A percentile compares a stretch with the other conserved stretches of the same genome.
Conservation (phyloP, 2,329 filamentous ascomycete species). For the Coleophoma eucalyptorum region DNA sequence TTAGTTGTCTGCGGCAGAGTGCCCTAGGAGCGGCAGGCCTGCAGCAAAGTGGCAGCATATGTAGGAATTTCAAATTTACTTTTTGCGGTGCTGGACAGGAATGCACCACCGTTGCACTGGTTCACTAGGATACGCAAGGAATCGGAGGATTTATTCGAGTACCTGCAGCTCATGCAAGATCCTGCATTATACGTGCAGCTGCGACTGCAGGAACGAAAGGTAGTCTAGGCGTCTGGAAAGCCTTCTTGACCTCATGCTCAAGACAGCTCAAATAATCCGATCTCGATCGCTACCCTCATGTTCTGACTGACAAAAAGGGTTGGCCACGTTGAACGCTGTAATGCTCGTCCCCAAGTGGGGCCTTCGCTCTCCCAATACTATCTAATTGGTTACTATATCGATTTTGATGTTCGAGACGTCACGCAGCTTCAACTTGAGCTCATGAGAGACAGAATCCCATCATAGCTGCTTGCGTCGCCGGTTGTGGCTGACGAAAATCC, state of each 20-base stretch:
- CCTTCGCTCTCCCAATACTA: no score
- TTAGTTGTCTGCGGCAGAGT: no score
- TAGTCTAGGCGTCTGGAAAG: background rate
- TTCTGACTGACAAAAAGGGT: no score
- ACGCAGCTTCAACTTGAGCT: background rate
- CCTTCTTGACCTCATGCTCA: background rate
- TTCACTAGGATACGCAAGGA: background rate
- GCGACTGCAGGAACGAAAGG: background rate
- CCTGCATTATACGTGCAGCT: background rate
- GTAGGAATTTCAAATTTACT: background rate
- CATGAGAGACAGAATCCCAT: background rate
- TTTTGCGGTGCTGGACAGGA: background rate
- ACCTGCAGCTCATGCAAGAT: background rate
- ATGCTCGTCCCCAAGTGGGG: no score
- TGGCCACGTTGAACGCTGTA: no score
- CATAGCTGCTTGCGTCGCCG: background rate
- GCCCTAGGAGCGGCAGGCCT: no score
- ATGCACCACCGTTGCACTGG: background rate
- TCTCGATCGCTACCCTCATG: no score
- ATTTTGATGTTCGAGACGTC: background rate
- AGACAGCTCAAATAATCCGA: no score
- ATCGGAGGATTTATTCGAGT: background rate
- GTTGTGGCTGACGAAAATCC: slow-evolving; percentile 1
- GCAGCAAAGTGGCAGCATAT: no score
- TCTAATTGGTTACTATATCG: background rate